phyloP scores from a whole-genome alignment of 805 yeast species.

The Kuraishia piskuri region DNA sequence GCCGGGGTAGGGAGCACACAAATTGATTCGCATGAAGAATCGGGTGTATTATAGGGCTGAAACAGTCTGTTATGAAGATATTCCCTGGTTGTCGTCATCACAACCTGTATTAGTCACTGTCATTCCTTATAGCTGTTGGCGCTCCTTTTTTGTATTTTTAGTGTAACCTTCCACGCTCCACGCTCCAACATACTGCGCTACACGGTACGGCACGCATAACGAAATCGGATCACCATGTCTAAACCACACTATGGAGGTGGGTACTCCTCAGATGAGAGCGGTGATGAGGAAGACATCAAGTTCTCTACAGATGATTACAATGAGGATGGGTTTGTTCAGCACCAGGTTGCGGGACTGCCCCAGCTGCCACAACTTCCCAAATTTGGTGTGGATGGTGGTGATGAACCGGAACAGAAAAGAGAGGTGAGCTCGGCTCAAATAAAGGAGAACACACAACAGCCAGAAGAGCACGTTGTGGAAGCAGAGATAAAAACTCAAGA shows the following conservation, averaged over 20 bases:
- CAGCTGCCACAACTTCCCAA: background rate
- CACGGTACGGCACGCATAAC: too few species aligned
- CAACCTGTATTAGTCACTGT: too few species aligned
- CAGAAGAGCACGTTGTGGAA: too few species aligned
- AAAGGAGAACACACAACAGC: too few species aligned
- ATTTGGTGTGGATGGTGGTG: background rate
- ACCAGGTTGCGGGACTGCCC: background rate
- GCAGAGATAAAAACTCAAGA: background rate
- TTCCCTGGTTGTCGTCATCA: too few species aligned
- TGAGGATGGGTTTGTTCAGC: background rate
- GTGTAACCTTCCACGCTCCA: too few species aligned
- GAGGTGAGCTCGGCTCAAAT: background rate
- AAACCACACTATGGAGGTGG: slow-evolving; percentile 2
- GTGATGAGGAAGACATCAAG: background rate
- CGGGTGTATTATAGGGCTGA: too few species aligned
- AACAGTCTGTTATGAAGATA: too few species aligned
- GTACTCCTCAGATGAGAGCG: slow-evolving; percentile 1
- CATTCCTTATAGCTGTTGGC: too few species aligned
- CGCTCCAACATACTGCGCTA: too few species aligned
- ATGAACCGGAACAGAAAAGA: background rate
- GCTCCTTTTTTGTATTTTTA: too few species aligned
- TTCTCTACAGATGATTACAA: background rate
- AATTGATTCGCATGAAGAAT: too few species aligned
- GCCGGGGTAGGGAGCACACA: background rate
- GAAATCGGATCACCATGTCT: background rate